Percentiles rank a stretch among this genome's conserved stretches.
phyloP scores from a whole-genome alignment of 2,329 filamentous ascomycete species.

The Colletotrichum trifolii region DNA sequence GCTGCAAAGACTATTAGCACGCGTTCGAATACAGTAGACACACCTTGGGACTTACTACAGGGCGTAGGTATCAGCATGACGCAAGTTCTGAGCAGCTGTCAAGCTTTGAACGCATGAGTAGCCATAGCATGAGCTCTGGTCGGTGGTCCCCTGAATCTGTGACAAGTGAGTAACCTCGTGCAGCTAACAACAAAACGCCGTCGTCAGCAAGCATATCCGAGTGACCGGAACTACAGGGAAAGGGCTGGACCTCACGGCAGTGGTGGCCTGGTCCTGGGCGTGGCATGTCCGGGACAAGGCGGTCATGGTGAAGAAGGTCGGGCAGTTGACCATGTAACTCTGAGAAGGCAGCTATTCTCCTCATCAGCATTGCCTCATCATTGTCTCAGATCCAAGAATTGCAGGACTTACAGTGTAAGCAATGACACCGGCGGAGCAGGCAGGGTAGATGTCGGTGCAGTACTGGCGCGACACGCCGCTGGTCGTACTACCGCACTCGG shows the following conservation, averaged over 20 bases:
- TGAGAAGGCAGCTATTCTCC: conserved; percentile 52
- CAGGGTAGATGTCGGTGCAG: conserved; percentile 67
- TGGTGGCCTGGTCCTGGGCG: conserved; percentile 73
- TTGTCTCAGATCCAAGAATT: conserved; percentile 32
- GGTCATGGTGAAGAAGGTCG: conserved; percentile 67
- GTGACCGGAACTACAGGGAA: not conserved
- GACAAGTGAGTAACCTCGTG: conserved; percentile 75
- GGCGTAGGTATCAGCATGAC: conserved; percentile 71
- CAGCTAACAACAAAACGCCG: conserved; percentile 48
- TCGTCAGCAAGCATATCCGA: not conserved
- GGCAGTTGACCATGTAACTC: conserved; percentile 71
- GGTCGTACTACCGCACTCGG: conserved; percentile 64
- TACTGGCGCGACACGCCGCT: conserved; percentile 63
- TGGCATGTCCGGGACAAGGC: conserved; percentile 65
- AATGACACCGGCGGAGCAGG: conserved; percentile 53
- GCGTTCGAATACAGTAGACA: not conserved
- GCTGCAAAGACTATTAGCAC: not conserved
- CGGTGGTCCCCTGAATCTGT: conserved; percentile 67
- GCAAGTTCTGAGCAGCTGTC: conserved; percentile 60
- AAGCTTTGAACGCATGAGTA: conserved; percentile 63
- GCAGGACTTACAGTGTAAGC: conserved; percentile 23
- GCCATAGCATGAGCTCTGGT: conserved; percentile 65
- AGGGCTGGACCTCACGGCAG: conserved; percentile 47
- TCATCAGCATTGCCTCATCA: conserved; percentile 68
- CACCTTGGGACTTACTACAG: conserved; percentile 15